Conservation (phyloP, 495 filamentous ascomycete species). For the Penicillium subrubescens region DNA sequence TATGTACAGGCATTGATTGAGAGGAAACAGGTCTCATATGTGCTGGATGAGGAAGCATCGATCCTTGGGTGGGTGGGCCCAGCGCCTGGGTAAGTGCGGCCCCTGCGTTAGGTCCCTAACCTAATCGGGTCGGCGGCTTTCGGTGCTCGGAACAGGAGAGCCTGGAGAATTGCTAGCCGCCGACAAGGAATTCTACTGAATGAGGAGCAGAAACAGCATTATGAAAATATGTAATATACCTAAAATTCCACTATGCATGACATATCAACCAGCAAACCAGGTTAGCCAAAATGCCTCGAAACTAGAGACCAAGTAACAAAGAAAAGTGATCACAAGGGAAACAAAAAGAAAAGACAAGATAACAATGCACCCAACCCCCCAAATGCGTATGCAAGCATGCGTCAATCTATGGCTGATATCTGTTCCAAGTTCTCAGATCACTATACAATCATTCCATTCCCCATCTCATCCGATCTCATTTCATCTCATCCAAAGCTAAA, state of each 20-base stretch:
- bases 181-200: background rate
- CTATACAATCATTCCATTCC: constrained; percentile 5
- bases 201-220: background rate
- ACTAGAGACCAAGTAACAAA: background rate
- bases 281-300: background rate
- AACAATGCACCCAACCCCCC: constrained; percentile 7
- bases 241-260: background rate
- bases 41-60: no score
- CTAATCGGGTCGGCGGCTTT: no score
- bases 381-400: constrained; percentile 18
- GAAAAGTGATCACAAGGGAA: background rate
- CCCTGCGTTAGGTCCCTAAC: no score
- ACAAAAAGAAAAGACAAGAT: background rate
- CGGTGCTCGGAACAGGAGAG: no score
- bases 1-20: no score
- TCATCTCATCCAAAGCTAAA: constrained; percentile 17
- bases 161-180: no score
- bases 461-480: background rate
- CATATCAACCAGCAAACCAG: background rate
- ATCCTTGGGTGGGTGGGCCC: no score
- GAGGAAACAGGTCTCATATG: no score
- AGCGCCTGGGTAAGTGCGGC: no score
- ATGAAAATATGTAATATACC: background rate
- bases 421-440: background rate
- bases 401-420: constrained; percentile 7